These are phyloP conservation scores for Rhynchosporium graminicola DNA, from an alignment of 2,329 filamentous ascomycete genomes.

Conservation along the genomic window DNA sequence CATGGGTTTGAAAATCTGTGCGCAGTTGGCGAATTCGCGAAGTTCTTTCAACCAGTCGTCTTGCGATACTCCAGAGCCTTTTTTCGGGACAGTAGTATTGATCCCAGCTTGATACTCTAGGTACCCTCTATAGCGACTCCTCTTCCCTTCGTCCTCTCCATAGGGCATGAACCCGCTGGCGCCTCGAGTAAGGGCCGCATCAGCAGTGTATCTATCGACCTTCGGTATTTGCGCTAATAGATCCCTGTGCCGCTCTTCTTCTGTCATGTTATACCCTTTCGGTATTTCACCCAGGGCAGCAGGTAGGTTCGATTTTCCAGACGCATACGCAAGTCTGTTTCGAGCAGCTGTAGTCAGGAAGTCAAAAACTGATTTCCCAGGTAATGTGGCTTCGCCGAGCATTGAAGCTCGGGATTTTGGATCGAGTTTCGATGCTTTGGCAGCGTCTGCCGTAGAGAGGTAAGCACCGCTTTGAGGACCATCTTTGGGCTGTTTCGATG, in stretches of 20 bases:
- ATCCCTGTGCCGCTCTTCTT: conserved; percentile 62
- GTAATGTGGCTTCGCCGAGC: conserved; percentile 77
- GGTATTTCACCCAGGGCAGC: conserved; percentile 75
- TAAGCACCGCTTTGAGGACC: conserved; percentile 47
- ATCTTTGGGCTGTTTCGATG: conserved; percentile 51
- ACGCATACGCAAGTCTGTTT: conserved; percentile 72
- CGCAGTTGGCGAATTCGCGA: conserved; percentile 69
- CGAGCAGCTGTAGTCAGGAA: conserved; percentile 79
- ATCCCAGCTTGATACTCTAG: conserved; percentile 75
- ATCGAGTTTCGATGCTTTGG: conserved; percentile 74
- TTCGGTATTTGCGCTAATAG: conserved; percentile 61
- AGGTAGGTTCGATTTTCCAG: conserved; percentile 76
- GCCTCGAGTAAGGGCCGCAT: conserved; percentile 68
- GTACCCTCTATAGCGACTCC: conserved; percentile 77
- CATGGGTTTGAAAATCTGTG: conserved; percentile 85
- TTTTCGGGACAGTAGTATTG: conserved; percentile 57
- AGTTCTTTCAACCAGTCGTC: conserved; percentile 83
- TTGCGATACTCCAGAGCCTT: conserved; percentile 46
- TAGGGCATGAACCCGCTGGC: conserved; percentile 77
- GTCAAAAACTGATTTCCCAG: conserved; percentile 94
- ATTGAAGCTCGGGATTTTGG: conserved; percentile 75
- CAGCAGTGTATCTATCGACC: conserved; percentile 65
- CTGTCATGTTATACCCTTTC: conserved; percentile 60
- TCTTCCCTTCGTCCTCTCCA: conserved; percentile 76
- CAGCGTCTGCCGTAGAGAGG: conserved; percentile 72